Base-by-base conservation (phyloP, 1,284 basidiomycete genomes). In the Ganoderma leucocontextum region DNA sequence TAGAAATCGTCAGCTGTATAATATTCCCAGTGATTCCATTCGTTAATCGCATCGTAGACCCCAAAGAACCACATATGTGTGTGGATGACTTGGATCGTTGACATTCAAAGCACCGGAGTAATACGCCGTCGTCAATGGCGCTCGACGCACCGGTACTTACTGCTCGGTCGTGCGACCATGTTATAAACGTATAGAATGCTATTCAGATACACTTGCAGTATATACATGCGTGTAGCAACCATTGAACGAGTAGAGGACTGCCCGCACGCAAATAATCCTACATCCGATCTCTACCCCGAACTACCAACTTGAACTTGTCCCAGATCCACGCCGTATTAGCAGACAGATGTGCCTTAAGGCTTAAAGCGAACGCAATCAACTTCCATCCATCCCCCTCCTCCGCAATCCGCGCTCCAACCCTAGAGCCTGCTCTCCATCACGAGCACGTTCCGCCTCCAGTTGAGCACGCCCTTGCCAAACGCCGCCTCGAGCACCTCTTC, bases 401-500 rank as follows among this genome's bases (percentile, higher is more conserved):
- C 29, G 29, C 29, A 29, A 29, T 29, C 29, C 29, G 29, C 29
- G 29, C 29, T 29, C 35, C 73, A 70, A 39, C 9, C 38, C 38
- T 60, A 90, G 69, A 90, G 75, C 68, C 89, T 80, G 73, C 87
- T 87, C 79, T 91, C 88, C 60, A 91, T 72, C 53, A 89, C 76
- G 13, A 82, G 76, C 47, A 75, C 74, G 49, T 81, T 81, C 62
- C 82, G 81, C 67, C 87, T 82, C 91, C 90, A 91, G 25, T 81
- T 84, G 49, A 92, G 78, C 33, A 82, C 83, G 33, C 87, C 87
- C 75, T 86, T 85, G 15, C 92, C 92, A 74, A 95, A 95, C 10
- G 93, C 95, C 1, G 90, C 93, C 55, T 93, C 90, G 44, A 96
- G 83, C 0, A 90, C 93, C 78, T 96, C 94, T 67, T 88, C 86